Conservation (phyloP, 306 rosid species). For the Casuarina glauca region DNA sequence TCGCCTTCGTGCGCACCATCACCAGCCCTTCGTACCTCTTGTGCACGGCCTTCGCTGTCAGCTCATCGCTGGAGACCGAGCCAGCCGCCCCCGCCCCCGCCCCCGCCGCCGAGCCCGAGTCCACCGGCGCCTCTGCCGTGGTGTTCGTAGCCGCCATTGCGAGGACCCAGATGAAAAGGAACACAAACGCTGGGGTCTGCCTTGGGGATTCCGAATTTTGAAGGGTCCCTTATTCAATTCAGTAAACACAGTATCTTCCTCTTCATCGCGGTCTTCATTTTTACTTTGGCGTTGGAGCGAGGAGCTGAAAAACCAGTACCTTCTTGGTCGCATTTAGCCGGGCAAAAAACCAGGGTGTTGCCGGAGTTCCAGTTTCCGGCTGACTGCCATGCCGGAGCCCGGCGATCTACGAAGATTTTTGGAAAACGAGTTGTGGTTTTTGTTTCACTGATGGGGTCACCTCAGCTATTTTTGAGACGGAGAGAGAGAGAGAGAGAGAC, state of each 20-base stretch:
- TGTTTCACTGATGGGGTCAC: conserved; percentile 21
- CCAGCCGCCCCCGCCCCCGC: conserved; percentile 13
- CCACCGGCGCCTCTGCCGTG: conserved; percentile 39
- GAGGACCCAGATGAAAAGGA: conserved; percentile 2
- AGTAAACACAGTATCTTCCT: not conserved
- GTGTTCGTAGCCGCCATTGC: conserved; percentile 74
- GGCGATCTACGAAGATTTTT: conserved; percentile 27
- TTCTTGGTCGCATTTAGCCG: conserved; percentile 40
- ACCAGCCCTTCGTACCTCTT: conserved; percentile 84
- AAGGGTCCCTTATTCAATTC: conserved; percentile 10
- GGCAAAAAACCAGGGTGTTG: conserved; percentile 20
- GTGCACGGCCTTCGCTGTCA: conserved; percentile 62
- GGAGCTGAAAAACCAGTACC: conserved; percentile 14
- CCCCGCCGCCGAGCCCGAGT: conserved; percentile 31
- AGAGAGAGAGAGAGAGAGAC: conserved; percentile 6
- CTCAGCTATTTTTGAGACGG: conserved; percentile 15
- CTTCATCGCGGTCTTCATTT: conserved; percentile 18
- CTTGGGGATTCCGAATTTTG: conserved; percentile 2
- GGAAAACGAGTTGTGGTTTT: conserved; percentile 2
- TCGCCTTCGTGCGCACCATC: conserved; percentile 80
- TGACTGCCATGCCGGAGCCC: conserved; percentile 55
- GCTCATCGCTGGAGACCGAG: conserved; percentile 48
- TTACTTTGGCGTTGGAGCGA: conserved; percentile 6
- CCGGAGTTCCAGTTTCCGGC: conserved; percentile 51
- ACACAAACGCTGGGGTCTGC: not conserved